A percentile compares a stretch with the other conserved stretches of the same genome.
Conservation (phyloP, 2,329 filamentous ascomycete species). For the Tolypocladium ovalisporum region DNA sequence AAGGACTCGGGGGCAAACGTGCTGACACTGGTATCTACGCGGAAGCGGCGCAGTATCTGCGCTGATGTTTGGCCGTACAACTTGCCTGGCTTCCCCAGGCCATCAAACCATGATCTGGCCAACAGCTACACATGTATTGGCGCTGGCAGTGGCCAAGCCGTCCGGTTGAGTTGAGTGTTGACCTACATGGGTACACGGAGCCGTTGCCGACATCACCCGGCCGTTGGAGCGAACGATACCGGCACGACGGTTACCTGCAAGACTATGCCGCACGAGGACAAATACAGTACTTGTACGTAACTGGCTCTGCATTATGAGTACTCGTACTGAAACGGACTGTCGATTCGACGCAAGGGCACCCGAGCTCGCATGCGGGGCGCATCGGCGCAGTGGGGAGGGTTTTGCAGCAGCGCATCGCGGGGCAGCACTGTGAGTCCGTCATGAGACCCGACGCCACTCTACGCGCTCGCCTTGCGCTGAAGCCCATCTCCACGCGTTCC, state of each 20-base stretch:
- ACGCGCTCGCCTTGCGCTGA: too few species aligned
- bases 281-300: background rate
- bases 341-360: background rate
- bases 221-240: background rate
- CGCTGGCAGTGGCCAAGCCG: background rate
- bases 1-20: background rate
- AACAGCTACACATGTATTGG: background rate
- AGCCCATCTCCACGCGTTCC: too few species aligned
- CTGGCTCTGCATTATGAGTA: background rate
- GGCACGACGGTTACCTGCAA: background rate
- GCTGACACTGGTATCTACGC: background rate
- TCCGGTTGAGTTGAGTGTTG: background rate
- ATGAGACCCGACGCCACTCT: too few species aligned
- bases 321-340: background rate
- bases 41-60: background rate
- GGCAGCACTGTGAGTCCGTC: background rate
- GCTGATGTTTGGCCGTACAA: background rate
- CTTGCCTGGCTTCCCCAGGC: background rate
- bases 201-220: background rate
- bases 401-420: background rate
- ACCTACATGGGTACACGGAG: too few species aligned
- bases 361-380: background rate
- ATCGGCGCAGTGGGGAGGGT: background rate
- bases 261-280: too few species aligned
- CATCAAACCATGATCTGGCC: background rate